phyloP scores from a whole-genome alignment of 2,329 filamentous ascomycete genomes.

The Epichloe festucae region DNA sequence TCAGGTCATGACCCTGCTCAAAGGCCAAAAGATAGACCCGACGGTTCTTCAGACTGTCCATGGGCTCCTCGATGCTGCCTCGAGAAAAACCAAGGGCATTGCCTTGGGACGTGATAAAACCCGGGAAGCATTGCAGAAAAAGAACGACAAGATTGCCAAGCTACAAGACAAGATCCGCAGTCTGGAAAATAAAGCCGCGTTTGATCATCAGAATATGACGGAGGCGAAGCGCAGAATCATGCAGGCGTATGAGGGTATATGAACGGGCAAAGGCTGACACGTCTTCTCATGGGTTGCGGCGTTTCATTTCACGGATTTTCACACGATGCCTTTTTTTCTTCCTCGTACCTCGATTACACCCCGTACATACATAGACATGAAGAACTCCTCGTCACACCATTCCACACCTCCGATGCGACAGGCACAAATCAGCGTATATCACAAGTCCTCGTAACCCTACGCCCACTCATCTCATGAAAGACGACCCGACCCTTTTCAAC shows the following conservation, averaged over 20 bases:
- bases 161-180: slow-evolving; percentile 24
- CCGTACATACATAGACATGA: too few relatives aligned
- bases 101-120: slow-evolving; percentile 52
- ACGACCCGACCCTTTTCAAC: background rate
- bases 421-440: too few relatives aligned
- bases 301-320: too few relatives aligned
- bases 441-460: too few relatives aligned
- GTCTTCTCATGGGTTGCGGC: too few relatives aligned
- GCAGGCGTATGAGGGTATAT: slow-evolving; percentile 24
- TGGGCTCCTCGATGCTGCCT: slow-evolving; percentile 38
- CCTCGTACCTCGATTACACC: too few relatives aligned
- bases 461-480: background rate
- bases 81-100: slow-evolving; percentile 46
- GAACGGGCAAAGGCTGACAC: slow-evolving; percentile 10
- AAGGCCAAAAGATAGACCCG: slow-evolving; percentile 26
- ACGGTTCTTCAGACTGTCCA: slow-evolving; percentile 25
- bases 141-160: slow-evolving; percentile 35
- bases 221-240: slow-evolving; percentile 25
- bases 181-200: slow-evolving; percentile 25
- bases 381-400: too few relatives aligned
- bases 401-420: too few relatives aligned
- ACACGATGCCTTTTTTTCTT: too few relatives aligned
- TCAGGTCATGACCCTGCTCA: slow-evolving; percentile 38
- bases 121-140: slow-evolving; percentile 46
- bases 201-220: slow-evolving; percentile 21